Base-by-base conservation (phyloP, 805 yeast species). In the Geotrichum ghanense region DNA sequence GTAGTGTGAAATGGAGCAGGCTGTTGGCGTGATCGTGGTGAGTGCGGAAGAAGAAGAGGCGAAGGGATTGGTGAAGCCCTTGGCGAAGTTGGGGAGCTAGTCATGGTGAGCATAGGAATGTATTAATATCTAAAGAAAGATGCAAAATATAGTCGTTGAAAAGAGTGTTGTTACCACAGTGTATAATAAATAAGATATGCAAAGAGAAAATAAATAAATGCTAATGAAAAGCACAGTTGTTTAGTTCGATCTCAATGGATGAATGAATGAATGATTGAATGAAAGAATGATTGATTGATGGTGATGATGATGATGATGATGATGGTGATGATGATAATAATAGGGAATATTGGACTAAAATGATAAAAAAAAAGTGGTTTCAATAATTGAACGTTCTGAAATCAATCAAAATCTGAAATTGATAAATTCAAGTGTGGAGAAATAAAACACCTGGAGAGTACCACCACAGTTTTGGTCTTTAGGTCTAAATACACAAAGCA, bases 1-100 rank as follows among this genome's bases (percentile, higher is more conserved):
- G 9, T 35, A 23, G 4, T 47, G 43, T 34, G 45, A 22, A 45
- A 46, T 43, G 27, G 48, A 46, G 1, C 39, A 39, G 25, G 48
- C 47, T 22, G 45, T 31, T 31, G 37, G 17, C 37, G 37, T 5
- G 37, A 31, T n/a, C 37, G 37, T 6, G 37, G 37, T 12, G 37
- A 31, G 17, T 31, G 37, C 5, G 37, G 37, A 6, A 31, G 37
- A 5, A 31, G 37, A n/a, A 31, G 12, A 5, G 37, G 37, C 12
- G 37, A 31, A 31, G 37, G 37, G 37, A 31, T n/a, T n/a, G 37
- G 37, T 31, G 37, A 31, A 31, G 37, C 37, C 37, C 37, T 31
- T 6, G 23, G 42, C 10, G 25, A 39, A n/a, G 25, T 39, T 20
- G 42, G 42, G 17, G 42, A 39, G 17, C 25, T 39, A 10, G 40